Evolutionary conservation across 495 filamentous ascomycete genomes (phyloP), one percentile per base, ranked within the genome.

Genomic region (Astrothelium subdiscretum): DNA sequence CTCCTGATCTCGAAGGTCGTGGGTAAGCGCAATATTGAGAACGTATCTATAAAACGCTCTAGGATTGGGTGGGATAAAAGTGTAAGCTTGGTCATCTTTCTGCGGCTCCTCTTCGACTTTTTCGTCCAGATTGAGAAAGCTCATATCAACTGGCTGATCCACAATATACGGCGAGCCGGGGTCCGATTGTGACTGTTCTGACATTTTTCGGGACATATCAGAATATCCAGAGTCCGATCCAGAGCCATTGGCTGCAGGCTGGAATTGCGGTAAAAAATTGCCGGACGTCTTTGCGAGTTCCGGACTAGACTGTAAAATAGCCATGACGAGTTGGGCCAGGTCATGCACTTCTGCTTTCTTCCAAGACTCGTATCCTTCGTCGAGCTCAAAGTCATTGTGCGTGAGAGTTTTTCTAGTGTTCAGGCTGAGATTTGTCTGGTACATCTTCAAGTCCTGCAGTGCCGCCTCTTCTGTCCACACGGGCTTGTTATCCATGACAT

Each of bases 401-500:
- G 85, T 81, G 57, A 97, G 71, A 0, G 91, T 91, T 65, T 86
- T 87, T 43, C 80, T 82, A 63, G 88, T 89, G 67, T 92, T 86
- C 24, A 89, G 77, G 68, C 86, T 91, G 31, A 99, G 78, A 65
- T 91, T 86, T 68, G 88, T 85, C 71, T 95, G 94, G 70, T 97
- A 99, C 24, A 86, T 78, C 72, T 97, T 99, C 66, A 96, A 79
- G 72, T 99, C 95, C 63, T 87, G 85, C 59, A 99, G 74, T 8
- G 92, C 92, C 32, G 91, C 88, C 71, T 90, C 87, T 69, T 95
- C 92, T 3, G 90, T 97, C 95, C 95, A 99, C 0, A 78, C 69
- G 4, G 83, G 75, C 67, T 86, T 87, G 72, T 96, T 81, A 20
- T 81, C 82, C 74, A 95, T 87, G 67, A 99, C 88, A 67, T 96